phyloP scores from a whole-genome alignment of 768 basidiomycete species.

The Leccinum obscurum region DNA sequence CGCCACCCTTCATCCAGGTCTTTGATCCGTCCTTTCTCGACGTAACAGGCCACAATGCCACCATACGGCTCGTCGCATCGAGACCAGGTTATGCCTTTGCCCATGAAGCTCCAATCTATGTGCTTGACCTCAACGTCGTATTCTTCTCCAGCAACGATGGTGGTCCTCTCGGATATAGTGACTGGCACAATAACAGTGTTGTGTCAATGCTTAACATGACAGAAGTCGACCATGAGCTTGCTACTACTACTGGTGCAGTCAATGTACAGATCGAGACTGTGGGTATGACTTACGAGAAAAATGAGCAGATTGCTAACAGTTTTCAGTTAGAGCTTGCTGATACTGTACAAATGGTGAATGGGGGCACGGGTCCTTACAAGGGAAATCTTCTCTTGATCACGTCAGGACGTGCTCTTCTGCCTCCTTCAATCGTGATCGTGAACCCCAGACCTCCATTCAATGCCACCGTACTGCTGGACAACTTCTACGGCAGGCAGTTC shows the following conservation, averaged over 20 bases:
- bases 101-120: slow-evolving; percentile 77
- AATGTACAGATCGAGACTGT: slow-evolving; percentile 52
- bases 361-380: slow-evolving; percentile 63
- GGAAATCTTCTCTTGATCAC: slow-evolving; percentile 60
- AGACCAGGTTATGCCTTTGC: slow-evolving; percentile 69
- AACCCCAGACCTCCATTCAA: slow-evolving; percentile 67
- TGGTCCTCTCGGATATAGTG: slow-evolving; percentile 62
- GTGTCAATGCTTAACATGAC: slow-evolving; percentile 62
- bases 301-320: background rate
- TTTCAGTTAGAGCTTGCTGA: slow-evolving; percentile 57
- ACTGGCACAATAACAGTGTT: slow-evolving; percentile 61
- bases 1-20: slow-evolving; percentile 59
- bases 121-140: slow-evolving; percentile 61
- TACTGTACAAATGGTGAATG: slow-evolving; percentile 68
- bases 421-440: slow-evolving; percentile 64
- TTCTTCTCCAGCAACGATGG: slow-evolving; percentile 75
- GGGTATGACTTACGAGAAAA: slow-evolving; percentile 9
- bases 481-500: slow-evolving; percentile 79
- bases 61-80: slow-evolving; percentile 60
- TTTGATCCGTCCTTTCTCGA: slow-evolving; percentile 54
- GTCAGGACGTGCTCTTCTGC: slow-evolving; percentile 62
- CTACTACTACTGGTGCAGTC: slow-evolving; percentile 35
- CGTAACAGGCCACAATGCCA: slow-evolving; percentile 58
- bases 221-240: slow-evolving; percentile 50
- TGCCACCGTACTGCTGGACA: slow-evolving; percentile 69